Percentiles rank a stretch among this genome's conserved stretches.
phyloP scores from a whole-genome alignment of 2,329 filamentous ascomycete species.

The Uncinocarpus reesii region DNA sequence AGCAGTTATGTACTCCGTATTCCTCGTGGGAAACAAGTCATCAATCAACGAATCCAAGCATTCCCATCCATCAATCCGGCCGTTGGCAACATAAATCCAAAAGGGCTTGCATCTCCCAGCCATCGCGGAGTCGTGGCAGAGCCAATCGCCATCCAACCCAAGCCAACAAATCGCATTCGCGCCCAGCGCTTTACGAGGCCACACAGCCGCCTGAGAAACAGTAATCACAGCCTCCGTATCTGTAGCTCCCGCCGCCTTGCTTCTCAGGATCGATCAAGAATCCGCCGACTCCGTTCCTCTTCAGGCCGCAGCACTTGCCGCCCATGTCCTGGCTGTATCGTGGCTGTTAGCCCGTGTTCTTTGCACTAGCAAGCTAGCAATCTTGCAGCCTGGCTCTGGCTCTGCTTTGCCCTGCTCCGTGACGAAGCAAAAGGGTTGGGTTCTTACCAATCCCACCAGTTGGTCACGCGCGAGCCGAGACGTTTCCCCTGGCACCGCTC shows the following conservation, averaged over 20 bases:
- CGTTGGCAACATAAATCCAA: neutral
- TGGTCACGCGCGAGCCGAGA: neutral
- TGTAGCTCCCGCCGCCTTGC: neutral
- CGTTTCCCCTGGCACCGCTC: constrained; percentile 5
- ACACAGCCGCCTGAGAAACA: constrained; percentile 4
- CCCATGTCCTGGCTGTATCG: neutral
- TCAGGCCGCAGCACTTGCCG: constrained; percentile 3
- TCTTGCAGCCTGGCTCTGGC: too few relatives aligned
- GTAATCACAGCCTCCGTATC: neutral
- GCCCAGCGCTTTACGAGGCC: neutral
- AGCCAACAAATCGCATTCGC: neutral
- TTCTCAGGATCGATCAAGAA: neutral
- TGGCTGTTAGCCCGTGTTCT: neutral
- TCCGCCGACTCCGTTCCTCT: neutral
- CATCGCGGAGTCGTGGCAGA: too few relatives aligned
- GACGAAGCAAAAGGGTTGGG: too few relatives aligned
- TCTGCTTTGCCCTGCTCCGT: too few relatives aligned
- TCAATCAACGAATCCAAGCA: too few relatives aligned
- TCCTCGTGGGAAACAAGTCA: too few relatives aligned
- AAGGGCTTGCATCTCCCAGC: too few relatives aligned
- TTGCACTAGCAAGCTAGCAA: too few relatives aligned
- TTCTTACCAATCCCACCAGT: neutral
- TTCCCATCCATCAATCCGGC: too few relatives aligned
- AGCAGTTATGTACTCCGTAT: too few relatives aligned
- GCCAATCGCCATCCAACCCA: too few relatives aligned